These are phyloP conservation scores for Phlyctochytrium planicorne DNA, from an alignment of 192 early-diverging fungal genomes.

Conservation along the genomic window DNA sequence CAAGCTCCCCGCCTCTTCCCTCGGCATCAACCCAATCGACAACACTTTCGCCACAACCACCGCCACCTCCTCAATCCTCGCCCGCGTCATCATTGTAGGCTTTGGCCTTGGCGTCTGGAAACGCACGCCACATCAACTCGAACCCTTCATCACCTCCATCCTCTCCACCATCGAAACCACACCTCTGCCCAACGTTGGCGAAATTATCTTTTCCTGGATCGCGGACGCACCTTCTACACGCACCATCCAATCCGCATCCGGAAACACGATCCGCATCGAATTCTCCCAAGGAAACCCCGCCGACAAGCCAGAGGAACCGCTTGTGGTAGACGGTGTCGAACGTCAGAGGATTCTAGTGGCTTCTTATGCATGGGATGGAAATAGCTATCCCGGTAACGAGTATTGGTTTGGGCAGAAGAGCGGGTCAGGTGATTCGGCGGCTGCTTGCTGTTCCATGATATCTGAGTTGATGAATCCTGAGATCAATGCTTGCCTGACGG, in stretches of 20 bases:
- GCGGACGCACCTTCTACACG: background rate
- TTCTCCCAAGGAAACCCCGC: conserved; percentile 39
- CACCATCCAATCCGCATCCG: conserved; percentile 9
- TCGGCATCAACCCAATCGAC: background rate
- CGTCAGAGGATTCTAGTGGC: conserved; percentile 29
- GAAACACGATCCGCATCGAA: conserved; percentile 32
- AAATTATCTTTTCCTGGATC: conserved; percentile 34
- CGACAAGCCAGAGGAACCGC: conserved; percentile 10
- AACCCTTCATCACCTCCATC: conserved; percentile 29
- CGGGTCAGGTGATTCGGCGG: conserved; percentile 41
- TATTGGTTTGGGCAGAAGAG: conserved; percentile 29
- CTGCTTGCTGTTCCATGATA: conserved; percentile 40
- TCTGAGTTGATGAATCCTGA: conserved; percentile 39
- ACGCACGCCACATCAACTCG: conserved; percentile 5
- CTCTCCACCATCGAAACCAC: conserved; percentile 13
- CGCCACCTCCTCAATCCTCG: conserved; percentile 4
- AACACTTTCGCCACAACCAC: no score
- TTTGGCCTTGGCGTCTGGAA: conserved; percentile 46
- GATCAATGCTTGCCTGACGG: conserved; percentile 26
- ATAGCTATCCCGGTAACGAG: conserved; percentile 41
- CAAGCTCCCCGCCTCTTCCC: background rate
- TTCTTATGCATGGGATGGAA: conserved; percentile 43
- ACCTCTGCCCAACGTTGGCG: conserved; percentile 21
- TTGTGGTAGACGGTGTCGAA: background rate
- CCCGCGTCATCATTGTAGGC: conserved; percentile 33